Conservation (phyloP, 2,329 filamentous ascomycete genomes). For the Didymella pomorum region DNA sequence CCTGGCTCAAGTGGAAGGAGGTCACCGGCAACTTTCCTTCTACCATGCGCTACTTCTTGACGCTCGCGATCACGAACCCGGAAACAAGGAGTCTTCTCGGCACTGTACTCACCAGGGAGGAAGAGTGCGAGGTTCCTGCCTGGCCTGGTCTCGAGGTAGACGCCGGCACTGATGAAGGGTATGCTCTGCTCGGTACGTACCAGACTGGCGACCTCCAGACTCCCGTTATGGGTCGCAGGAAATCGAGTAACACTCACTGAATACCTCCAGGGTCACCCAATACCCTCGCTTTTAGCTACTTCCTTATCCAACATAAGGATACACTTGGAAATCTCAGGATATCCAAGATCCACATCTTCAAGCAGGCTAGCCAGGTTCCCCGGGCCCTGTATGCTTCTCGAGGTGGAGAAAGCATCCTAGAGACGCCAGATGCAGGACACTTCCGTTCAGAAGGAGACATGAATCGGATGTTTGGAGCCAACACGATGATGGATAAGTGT, state of each 20-base stretch:
- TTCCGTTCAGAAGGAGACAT: not conserved
- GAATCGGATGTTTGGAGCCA: not conserved
- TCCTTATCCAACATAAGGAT: constrained; percentile 18
- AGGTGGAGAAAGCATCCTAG: constrained; percentile 5
- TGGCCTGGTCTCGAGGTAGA: constrained; percentile 13
- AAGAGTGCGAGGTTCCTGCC: not conserved
- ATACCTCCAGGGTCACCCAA: constrained; percentile 15
- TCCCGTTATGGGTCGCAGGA: not conserved
- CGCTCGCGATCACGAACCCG: constrained; percentile 9
- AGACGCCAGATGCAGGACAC: not conserved
- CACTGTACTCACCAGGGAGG: constrained; percentile 1
- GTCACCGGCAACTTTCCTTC: constrained; percentile 1
- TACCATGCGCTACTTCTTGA: constrained; percentile 10
- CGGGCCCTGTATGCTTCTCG: constrained; percentile 10
- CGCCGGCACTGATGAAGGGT: constrained; percentile 5
- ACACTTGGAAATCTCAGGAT: constrained; percentile 16
- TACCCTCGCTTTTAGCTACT: constrained; percentile 16
- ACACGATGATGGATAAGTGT: not conserved
- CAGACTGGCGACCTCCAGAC: not conserved
- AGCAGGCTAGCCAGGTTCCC: constrained; percentile 9
- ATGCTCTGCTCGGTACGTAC: constrained; percentile 13
- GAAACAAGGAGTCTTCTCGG: constrained; percentile 10
- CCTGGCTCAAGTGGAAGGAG: constrained; percentile 17
- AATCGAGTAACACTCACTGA: not conserved
- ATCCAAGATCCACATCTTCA: constrained; percentile 13